phyloP scores from a whole-genome alignment of 306 rosid genomes.

The Vigna trinervia region DNA sequence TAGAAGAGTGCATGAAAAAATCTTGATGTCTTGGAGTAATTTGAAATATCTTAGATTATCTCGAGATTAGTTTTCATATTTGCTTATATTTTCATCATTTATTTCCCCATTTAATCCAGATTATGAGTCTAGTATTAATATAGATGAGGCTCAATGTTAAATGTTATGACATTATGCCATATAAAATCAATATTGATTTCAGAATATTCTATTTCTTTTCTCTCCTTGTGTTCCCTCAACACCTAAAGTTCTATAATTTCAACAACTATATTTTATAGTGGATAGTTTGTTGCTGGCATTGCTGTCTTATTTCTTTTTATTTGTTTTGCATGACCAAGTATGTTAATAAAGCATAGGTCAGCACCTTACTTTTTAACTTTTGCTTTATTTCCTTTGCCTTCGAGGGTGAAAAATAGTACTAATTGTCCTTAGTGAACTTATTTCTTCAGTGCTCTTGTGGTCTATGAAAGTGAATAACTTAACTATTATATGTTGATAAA shows the following conservation, averaged over 20 bases:
- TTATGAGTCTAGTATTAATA: neutral
- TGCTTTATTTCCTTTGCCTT: neutral
- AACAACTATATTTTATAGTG: neutral
- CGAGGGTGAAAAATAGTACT: neutral
- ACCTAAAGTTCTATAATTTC: neutral
- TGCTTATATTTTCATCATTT: neutral
- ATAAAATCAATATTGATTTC: neutral
- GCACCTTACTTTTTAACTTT: neutral
- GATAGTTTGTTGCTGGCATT: neutral
- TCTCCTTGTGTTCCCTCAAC: neutral
- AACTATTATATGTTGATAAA: neutral
- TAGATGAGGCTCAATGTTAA: neutral
- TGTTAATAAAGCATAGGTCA: neutral
- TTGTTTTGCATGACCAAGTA: neutral
- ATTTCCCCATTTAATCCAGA: conserved; percentile 11
- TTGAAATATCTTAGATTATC: neutral
- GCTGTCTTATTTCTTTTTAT: neutral
- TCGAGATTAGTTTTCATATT: neutral
- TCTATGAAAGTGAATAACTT: neutral
- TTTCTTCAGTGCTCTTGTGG: neutral
- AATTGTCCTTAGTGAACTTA: neutral
- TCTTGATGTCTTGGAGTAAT: neutral
- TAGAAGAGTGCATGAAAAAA: neutral
- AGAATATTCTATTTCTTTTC: conserved; percentile 2
- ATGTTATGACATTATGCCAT: neutral